Evolutionary conservation across 306 rosid genomes (phyloP), one percentile per base, ranked within the genome.

Genomic region (Gastrolobium bilobum): DNA sequence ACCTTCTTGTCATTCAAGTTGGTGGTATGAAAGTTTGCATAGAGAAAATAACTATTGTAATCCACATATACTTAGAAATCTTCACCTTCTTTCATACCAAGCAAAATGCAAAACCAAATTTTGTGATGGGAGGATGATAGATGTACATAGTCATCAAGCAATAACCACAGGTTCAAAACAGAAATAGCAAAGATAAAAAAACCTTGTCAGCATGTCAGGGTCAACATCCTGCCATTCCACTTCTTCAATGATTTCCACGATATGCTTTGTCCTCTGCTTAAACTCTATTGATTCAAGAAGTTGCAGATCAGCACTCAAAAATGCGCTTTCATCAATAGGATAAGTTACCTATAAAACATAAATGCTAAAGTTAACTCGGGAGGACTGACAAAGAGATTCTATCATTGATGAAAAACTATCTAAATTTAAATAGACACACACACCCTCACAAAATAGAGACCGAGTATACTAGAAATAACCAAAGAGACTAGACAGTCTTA

Each of bases 161-260:
- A 31, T 39, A 75, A 59, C 73, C 43, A 61, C 38, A 62, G 10
- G 14, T 26, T 43, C 58, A 65, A 52, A 85, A 79, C 60, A 67
- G 50, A 48, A 52, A 39, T 53, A 79, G 68, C 43, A 79, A 56
- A 75, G 46, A 74, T 62, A 54, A 76, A 69, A 67, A 83, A 62
- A 95, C 99, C 99, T 95, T 51, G 99, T 95, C 76, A 95, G 62
- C 37, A 20, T 58, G 86, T 95, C 99, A 10, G 97, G 98, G 90
- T 93, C 97, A 63, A 89, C 48, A 73, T 85, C 94, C 79, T 84
- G 82, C 99, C 98, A 95, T 37, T 85, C 81, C 76, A 91, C 87
- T 79, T 91, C 98, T 75, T 95, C 98, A 66, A 95, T 81, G 60
- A 93, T 89, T 84, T 91, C 99, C 77, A 87, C 70, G 61, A 91